Conservation (phyloP, 306 rosid species). For the Heteromeles arbutifolia region DNA sequence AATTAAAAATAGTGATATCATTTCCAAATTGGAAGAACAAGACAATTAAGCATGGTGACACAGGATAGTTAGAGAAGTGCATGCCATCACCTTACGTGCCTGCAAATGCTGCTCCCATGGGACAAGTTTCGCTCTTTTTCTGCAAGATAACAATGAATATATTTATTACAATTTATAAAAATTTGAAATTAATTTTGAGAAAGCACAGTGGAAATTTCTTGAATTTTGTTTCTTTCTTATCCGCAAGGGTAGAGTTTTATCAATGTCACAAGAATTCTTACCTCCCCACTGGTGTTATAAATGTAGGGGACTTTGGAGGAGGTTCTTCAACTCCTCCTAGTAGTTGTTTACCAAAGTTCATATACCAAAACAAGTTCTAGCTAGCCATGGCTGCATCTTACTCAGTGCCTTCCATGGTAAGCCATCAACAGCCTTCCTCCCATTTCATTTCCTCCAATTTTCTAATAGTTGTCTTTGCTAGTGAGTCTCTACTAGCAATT, state of each 20-base stretch:
- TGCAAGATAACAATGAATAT: conserved; percentile 22
- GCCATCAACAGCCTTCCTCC: not conserved
- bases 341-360: not conserved
- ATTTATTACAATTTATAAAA: conserved; percentile 9
- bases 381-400: conserved; percentile 75
- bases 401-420: conserved; percentile 80
- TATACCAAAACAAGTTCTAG: conserved; percentile 14
- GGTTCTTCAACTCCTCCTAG: conserved; percentile 31
- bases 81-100: conserved; percentile 50
- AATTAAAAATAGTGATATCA: conserved; percentile 26
- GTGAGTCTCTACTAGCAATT: not conserved
- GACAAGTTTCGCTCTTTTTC: conserved; percentile 38
- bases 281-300: conserved; percentile 35
- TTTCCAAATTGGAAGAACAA: conserved; percentile 11
- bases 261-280: conserved; percentile 9
- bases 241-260: conserved; percentile 18
- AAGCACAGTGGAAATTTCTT: conserved; percentile 20
- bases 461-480: not conserved
- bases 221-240: conserved; percentile 45
- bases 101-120: conserved; percentile 38
- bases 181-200: not conserved
- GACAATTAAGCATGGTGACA: conserved; percentile 27
- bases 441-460: not conserved
- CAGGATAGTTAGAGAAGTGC: conserved; percentile 23
- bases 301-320: conserved; percentile 26